Evolutionary conservation across 192 early-diverging fungal genomes (phyloP).

Genomic region (Neocallimastix lanati): DNA sequence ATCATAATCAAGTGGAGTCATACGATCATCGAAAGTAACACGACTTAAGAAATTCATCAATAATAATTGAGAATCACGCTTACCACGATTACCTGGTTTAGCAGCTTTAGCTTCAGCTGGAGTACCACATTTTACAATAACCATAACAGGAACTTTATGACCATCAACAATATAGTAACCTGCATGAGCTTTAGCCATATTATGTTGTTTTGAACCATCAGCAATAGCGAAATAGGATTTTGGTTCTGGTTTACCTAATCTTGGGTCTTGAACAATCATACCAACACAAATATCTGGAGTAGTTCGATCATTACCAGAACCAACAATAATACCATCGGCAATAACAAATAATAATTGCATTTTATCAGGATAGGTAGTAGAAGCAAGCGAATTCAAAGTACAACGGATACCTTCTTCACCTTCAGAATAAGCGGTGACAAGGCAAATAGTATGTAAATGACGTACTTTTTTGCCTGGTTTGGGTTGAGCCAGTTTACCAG

Average conservation of each 20-base stretch:
- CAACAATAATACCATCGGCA: conserved; percentile 80
- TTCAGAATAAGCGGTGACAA: conserved; percentile 87
- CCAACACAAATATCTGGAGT: conserved; percentile 62
- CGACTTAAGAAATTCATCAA: conserved; percentile 61
- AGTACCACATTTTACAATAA: conserved; percentile 57
- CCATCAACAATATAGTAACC: conserved; percentile 59
- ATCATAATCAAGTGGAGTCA: conserved; percentile 77
- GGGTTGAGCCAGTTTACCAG: neutral
- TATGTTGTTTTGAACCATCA: conserved; percentile 74
- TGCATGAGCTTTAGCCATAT: conserved; percentile 81
- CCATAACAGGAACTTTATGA: conserved; percentile 50
- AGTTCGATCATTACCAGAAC: conserved; percentile 47
- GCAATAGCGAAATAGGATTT: conserved; percentile 52
- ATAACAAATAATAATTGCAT: conserved; percentile 75
- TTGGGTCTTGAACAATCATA: conserved; percentile 46
- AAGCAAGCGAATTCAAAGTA: conserved; percentile 72
- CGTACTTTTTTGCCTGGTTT: neutral
- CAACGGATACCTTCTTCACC: conserved; percentile 55
- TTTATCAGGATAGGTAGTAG: conserved; percentile 62
- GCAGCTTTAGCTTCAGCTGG: conserved; percentile 30
- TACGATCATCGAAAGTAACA: conserved; percentile 62
- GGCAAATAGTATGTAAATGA: conserved; percentile 23
- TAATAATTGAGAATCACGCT: conserved; percentile 53
- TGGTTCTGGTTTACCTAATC: conserved; percentile 8
- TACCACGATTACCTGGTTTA: conserved; percentile 20